Base-by-base conservation (phyloP, 2,329 filamentous ascomycete genomes). In the Colletotrichum endophyticum region DNA sequence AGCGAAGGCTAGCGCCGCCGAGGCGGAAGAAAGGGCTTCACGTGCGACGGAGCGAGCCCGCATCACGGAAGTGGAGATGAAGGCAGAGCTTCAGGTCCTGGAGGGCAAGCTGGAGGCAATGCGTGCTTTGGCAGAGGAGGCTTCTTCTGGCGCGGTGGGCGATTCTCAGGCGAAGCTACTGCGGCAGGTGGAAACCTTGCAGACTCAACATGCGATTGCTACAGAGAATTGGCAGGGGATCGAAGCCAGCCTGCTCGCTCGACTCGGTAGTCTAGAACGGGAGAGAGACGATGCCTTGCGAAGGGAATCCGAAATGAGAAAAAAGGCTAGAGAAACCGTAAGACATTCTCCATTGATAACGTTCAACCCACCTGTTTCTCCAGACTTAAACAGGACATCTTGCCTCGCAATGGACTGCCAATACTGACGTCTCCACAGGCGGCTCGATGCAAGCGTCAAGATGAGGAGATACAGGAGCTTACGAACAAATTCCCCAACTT, bases 171-270 rank as follows among this genome's bases (percentile, higher is more conserved):
- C 95, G 59, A 99, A 98, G 84, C 89, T 99, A 56, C 88, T 99
- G 59, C 93, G 97, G 56, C 98, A 99, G 85, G 94, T 99, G 70
- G 97, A 99, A 86, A 98, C 95, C 1, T 87, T 99, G 49, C 97
- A 99, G 84, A 97, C 95, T 8, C 98, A 99, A 83, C 98, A 99
- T 85, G 93, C 96, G 1, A 93, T 98, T 71, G 97, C 97, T 2
- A 97, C 95, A 79, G 95, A 98, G 82, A 99, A 99, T 81, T 99
- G 98, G 97, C 96, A 98, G 82, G 95, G 96, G 1, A 98, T 99
- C 77, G 96, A 99, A 84, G 92, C 94, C 12, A 98, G 95, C 4
- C 86, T 99, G 36, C 91, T 96, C 67, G 92, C 95, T 27, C 92
- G 96, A 73, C 90, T 97, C 13, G 90, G 93, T 6, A 93, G 88